Evolutionary conservation across 2,329 filamentous ascomycete genomes (phyloP).

Genomic region (Colletotrichum simmondsii): DNA sequence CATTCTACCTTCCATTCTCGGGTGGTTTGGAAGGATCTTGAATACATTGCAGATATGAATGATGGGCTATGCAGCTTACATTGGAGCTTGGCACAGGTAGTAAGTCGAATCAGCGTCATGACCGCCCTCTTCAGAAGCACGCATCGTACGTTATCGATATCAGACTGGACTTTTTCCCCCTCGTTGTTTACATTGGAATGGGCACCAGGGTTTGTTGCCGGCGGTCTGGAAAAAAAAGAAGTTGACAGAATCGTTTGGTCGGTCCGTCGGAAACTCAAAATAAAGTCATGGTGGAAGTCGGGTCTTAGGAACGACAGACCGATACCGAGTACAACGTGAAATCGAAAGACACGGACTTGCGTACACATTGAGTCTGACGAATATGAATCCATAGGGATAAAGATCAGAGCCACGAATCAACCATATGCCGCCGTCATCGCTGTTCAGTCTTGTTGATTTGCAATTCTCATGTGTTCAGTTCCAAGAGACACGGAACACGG

Average conservation of each 20-base stretch:
- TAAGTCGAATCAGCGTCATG: neutral
- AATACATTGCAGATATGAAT: neutral
- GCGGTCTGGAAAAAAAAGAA: neutral
- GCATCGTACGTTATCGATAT: constrained; percentile 24
- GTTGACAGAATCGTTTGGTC: neutral
- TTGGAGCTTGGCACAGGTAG: neutral
- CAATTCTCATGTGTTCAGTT: neutral
- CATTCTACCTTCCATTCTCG: no score
- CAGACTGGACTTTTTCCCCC: neutral
- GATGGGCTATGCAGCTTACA: neutral
- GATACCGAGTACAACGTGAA: neutral
- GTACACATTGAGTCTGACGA: no score
- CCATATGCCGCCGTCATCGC: neutral
- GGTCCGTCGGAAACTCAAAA: constrained; percentile 13
- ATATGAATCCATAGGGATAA: neutral
- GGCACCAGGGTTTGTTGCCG: neutral
- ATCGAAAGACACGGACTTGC: neutral
- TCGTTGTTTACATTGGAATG: neutral
- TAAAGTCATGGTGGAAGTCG: neutral
- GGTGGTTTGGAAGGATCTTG: neutral
- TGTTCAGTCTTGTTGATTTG: neutral
- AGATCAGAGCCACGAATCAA: neutral
- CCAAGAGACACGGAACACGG: constrained; percentile 6
- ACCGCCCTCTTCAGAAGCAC: neutral
- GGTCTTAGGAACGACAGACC: neutral